Base-by-base conservation (phyloP, 1,284 basidiomycete species). In the Bjerkandera adusta region DNA sequence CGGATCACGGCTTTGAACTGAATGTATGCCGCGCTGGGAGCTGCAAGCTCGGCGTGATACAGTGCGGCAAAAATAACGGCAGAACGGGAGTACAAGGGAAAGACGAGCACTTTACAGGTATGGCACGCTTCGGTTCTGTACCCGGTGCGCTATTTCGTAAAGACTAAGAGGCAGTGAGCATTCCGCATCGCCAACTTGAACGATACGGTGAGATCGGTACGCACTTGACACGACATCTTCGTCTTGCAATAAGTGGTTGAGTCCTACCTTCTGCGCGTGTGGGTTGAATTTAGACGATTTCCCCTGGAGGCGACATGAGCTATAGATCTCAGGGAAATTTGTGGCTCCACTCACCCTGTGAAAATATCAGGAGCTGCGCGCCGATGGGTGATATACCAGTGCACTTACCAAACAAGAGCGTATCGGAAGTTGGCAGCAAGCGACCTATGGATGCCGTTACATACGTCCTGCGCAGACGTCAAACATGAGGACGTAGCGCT, bases 221-320 rank as follows among this genome's bases (percentile, higher is more conserved):
- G 66, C 59, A 93, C 92, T 88, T 27, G 89, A 92, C 47, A 94
- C 89, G 12, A 97, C 94, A 65, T 98, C 96, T 66, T 97, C 95
- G 60, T 97, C 92, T 59, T 88, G 85, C 15, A 97, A 89, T 45
- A 82, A 77, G 69, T 98, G 96, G 34, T 73, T 76, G 49, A 97
- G 71, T 36, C 95, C 93, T 46, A 92, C 92, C 67, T 96, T 97
- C 66, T 97, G 94, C 1, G 92, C 90, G 61, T 96, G 89, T 1
- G 94, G 94, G 36, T 83, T 77, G 67, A 94, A 95, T 67, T 92
- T 93, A 57, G 86, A 90, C 27, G 89, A 92, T 64, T 89, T 89
- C 92, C 92, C 92, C 51, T 43, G 32, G 12, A 15, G 11, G 38
- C 48, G 36, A 44, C 27, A 33, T 30, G 35, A 36, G 13, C 39